These are phyloP conservation scores for Globisporangium echinulatum DNA, from an alignment of 352 stramenopile genomes.

Conservation along the genomic window DNA sequence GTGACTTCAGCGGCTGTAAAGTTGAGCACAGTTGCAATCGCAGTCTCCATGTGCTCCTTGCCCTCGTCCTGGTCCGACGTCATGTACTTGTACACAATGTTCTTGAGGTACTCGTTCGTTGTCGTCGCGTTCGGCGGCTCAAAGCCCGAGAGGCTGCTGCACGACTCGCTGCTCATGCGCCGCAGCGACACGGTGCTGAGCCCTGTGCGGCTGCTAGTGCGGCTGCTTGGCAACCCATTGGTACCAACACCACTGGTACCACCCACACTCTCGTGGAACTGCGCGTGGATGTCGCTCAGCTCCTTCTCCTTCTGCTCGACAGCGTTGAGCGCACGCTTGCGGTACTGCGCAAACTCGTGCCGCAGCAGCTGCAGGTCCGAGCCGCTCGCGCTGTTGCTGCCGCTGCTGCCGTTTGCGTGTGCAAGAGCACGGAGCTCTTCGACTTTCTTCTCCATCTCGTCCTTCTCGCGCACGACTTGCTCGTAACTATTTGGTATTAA, in stretches of 20 bases:
- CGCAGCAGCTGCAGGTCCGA: conserved; percentile 59
- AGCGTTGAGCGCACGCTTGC: conserved; percentile 66
- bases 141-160: conserved; percentile 72
- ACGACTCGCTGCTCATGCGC: conserved; percentile 77
- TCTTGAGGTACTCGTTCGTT: conserved; percentile 88
- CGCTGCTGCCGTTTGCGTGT: conserved; percentile 22
- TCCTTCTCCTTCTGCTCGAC: conserved; percentile 83
- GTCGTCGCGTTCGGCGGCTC: conserved; percentile 75
- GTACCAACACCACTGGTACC: conserved; percentile 20
- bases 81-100: conserved; percentile 91
- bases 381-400: conserved; percentile 18
- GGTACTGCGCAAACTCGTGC: conserved; percentile 77
- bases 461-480: conserved; percentile 64
- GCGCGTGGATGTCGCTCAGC: conserved; percentile 57
- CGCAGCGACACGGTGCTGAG: conserved; percentile 29
- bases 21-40: conserved; percentile 83
- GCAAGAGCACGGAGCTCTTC: conserved; percentile 46
- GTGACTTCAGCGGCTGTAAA: conserved; percentile 66
- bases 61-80: conserved; percentile 76
- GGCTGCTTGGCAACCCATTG: conserved; percentile 26
- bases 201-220: conserved; percentile 34
- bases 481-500: conserved; percentile 41
- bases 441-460: conserved; percentile 69
- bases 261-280: conserved; percentile 38
- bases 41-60: conserved; percentile 87